Evolutionary conservation across 495 filamentous ascomycete species (phyloP), one percentile per base, ranked within the genome.

Genomic region (Extremus antarcticus): DNA sequence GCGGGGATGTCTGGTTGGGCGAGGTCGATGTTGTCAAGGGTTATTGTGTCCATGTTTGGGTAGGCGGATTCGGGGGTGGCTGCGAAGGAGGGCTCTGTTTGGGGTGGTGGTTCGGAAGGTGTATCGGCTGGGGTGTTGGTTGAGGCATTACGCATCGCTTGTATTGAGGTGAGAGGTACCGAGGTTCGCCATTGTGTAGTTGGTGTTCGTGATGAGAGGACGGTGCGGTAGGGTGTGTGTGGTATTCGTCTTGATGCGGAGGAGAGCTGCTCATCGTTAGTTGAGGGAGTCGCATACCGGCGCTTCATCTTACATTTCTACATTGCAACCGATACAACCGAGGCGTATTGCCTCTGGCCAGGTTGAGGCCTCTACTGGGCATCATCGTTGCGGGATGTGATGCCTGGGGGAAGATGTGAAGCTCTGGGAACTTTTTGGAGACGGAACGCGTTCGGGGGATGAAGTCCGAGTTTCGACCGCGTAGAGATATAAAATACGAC

Each of bases 301-400:
- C 19, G n/a, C 4, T 3, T 45, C n/a, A n/a, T 22, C 61, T 51
- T 54, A 52, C 51, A 51, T 63, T 55, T 51, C 51, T 52, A 50
- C 43, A 54, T 43, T 59, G 51, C 20, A 46, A 53, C 21, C n/a
- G 57, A 17, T 19, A 47, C 19, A 54, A 16, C 16, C 48, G 53
- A 51, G 45, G 43, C 35, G 46, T 51, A 47, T 58, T 23, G 53
- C 43, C 54, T 29, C 39, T 22, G 25, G 52, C 48, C 10, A 57
- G 20, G 17, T 21, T 45, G 15, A 63, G 45, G 8, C 65, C 65
- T 63, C 65, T 67, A 55, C 60, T 65, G 52, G 65, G 60, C 49
- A 67, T 67, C 65, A 67, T 65, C 49, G 8, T 45, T 7, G 41
- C 19, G 15, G n/a, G 15, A 45, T n/a, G 41, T 45, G 17, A 17